Evolutionary conservation across 139 green algal species (phyloP).

Genomic region (Prasinococcaceae sp.): DNA sequence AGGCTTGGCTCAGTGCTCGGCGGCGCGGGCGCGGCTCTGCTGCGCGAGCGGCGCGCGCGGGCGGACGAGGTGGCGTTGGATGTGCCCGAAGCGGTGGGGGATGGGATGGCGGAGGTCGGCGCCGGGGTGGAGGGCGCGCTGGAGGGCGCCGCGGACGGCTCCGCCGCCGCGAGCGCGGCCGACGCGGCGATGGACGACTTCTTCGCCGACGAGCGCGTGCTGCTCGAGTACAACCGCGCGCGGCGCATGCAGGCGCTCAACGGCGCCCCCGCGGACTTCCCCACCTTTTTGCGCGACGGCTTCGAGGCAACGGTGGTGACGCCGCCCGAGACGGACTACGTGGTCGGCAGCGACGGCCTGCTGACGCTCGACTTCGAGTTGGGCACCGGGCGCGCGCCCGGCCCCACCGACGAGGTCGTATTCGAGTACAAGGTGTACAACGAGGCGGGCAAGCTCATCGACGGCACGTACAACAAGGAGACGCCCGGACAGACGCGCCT

Average conservation of each 20-base stretch:
- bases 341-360: slow-evolving; percentile 11
- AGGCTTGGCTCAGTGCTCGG: no score
- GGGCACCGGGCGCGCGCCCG: slow-evolving; percentile 31
- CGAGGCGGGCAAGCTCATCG: slow-evolving; percentile 71
- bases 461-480: slow-evolving; percentile 73
- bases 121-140: no score
- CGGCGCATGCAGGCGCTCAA: slow-evolving; percentile 70
- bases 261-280: slow-evolving; percentile 57
- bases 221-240: slow-evolving; percentile 2
- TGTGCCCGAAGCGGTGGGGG: no score
- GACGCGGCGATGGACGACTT: no score
- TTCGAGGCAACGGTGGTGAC: slow-evolving; percentile 67
- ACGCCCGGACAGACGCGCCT: slow-evolving; percentile 62
- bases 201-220: no score
- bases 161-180: no score
- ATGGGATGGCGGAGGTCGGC: no score
- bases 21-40: no score
- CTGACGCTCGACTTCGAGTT: slow-evolving; percentile 19
- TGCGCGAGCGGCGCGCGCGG: no score
- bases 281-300: slow-evolving; percentile 68
- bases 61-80: no score
- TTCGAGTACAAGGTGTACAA: slow-evolving; percentile 98
- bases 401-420: slow-evolving; percentile 22
- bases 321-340: neutral
- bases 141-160: no score